Base-by-base conservation (phyloP, 225 moss, liverwort and hornwort species). In the Bryoerythrophyllum caledonicum region DNA sequence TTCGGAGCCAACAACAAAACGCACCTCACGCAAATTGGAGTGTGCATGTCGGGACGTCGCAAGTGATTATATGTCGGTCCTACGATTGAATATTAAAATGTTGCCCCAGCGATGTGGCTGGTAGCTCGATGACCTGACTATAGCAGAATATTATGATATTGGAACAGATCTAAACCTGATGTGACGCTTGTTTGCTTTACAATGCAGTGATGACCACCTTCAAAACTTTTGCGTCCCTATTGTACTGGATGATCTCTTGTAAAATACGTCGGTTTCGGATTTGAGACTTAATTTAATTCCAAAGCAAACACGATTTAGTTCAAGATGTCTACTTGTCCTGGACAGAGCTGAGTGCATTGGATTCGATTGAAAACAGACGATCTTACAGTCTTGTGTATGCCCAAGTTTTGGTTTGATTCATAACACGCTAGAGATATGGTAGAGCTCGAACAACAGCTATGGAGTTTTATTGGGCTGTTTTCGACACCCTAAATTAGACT, bases 1-100 rank as follows among this genome's bases (percentile, higher is more conserved):
- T 88, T 88, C 8, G 85, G 85, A 44, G 80, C 88, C 28, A 81
- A 76, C 56, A 82, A 80, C 68, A 81, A 74, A 9, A 83, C 80
- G n/a, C 78, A 80, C 41, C 85, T 88, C 62, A 88, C 83, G 2
- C 85, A 85, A 60, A 86, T 86, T n/a, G 88, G 88, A 0, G 82
- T 76, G 10, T 88, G 88, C 76, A 60, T 88, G 65, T 85, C 85
- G 0, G 63, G 76, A 26, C 44, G 7, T 20, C 58, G 58, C 41
- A 26, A 41, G 20, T 71, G 11, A 58, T 71, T 4, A 21, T 15
- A 10, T 38, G 38, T 38, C 38, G 38, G 38, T 38, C 38, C 38
- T 38, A 38, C 10, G 19, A 67, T 66, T 10, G 20, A 30, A 52
- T n/a, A n/a, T 52, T 52, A 21, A 37, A 21, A 8, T 54, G 41